Evolutionary conservation across 106 monocot genomes (phyloP).

Genomic region (Dendrobium officinale): DNA sequence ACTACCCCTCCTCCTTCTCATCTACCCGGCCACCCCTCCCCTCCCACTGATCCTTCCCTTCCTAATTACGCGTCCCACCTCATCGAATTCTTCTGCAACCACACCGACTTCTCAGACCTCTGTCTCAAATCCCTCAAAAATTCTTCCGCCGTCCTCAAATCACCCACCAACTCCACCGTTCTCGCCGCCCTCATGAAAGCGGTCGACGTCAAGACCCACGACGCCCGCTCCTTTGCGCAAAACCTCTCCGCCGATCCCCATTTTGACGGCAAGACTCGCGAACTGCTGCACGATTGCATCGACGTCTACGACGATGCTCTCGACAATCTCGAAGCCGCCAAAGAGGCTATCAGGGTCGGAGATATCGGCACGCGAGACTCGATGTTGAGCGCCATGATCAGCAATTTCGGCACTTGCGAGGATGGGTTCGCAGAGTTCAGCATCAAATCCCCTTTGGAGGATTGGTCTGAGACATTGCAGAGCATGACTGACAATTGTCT

Average conservation of each 20-base stretch:
- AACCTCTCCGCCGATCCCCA: background rate
- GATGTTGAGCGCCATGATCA: conserved; percentile 6
- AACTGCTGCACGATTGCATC: conserved; percentile 3
- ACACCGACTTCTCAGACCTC: conserved; percentile 3
- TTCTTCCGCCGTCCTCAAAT: background rate
- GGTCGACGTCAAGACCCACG: background rate
- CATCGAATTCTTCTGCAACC: conserved; percentile 1
- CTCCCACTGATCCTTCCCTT: background rate
- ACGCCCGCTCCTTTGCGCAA: background rate
- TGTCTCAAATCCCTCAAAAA: background rate
- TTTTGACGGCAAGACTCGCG: background rate
- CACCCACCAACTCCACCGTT: background rate
- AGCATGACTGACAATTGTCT: conserved; percentile 11
- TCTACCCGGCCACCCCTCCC: background rate
- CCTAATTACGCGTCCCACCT: background rate
- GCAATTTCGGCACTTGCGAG: conserved; percentile 2
- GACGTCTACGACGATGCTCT: conserved; percentile 1
- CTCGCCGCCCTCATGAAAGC: background rate
- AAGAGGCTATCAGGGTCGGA: background rate
- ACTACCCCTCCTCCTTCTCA: background rate
- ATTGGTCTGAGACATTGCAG: background rate
- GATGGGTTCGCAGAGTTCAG: conserved; percentile 1
- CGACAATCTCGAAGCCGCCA: background rate
- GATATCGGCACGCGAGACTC: conserved; percentile 1
- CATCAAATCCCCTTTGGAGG: background rate